Evolutionary conservation across 805 yeast species (phyloP).

Genomic region (Grigorovia yakushimaensis): DNA sequence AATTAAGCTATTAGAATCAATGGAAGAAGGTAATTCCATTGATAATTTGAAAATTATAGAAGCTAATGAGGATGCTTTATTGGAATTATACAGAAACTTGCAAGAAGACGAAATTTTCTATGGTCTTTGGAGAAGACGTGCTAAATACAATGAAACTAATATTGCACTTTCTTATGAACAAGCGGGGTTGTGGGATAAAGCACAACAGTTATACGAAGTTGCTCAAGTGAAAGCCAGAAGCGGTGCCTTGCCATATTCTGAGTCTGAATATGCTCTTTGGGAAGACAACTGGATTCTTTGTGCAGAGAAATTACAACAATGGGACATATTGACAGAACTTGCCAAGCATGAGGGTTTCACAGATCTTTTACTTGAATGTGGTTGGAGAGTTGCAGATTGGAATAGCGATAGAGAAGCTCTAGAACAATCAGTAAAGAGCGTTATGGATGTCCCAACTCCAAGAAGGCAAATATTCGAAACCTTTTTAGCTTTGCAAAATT

Average conservation of each 20-base stretch:
- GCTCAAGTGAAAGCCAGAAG: constrained; percentile 96
- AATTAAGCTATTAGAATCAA: constrained; percentile 70
- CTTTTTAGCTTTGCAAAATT: constrained; percentile 84
- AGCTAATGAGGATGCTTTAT: constrained; percentile 79
- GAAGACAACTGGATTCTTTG: constrained; percentile 98
- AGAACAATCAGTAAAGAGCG: constrained; percentile 88
- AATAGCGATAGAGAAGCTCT: constrained; percentile 87
- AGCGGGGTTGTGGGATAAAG: constrained; percentile 89
- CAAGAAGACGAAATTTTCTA: constrained; percentile 96
- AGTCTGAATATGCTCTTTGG: constrained; percentile 92
- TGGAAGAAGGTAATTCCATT: constrained; percentile 45
- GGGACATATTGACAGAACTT: constrained; percentile 94
- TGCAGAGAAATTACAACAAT: constrained; percentile 93
- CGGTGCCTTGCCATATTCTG: constrained; percentile 91
- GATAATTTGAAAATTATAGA: constrained; percentile 72
- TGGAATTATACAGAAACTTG: constrained; percentile 77
- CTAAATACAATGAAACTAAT: constrained; percentile 87
- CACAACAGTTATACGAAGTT: constrained; percentile 85
- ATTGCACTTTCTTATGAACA: constrained; percentile 92
- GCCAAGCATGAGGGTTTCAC: constrained; percentile 98
- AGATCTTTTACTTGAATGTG: constrained; percentile 91
- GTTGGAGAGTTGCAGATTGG: constrained; percentile 99
- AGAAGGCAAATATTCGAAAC: constrained; percentile 93
- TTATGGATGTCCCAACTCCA: constrained; percentile 98
- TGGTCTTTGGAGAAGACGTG: constrained; percentile 95